Evolutionary conservation across 2,329 filamentous ascomycete genomes (phyloP).

Genomic region (Exophiala calicioides): DNA sequence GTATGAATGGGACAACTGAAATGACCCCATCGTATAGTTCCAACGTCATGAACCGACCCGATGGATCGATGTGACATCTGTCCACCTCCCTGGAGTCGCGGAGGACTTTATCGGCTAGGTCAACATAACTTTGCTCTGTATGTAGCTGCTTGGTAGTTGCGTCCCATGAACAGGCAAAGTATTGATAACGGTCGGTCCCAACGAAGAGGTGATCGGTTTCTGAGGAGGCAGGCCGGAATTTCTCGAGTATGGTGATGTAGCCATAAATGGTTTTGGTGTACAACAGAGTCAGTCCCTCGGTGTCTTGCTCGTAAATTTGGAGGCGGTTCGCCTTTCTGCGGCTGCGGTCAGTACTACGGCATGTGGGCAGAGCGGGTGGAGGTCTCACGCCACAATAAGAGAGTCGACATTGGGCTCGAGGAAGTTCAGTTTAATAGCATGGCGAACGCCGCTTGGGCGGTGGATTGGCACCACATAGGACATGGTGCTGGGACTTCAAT

Average conservation of each 20-base stretch:
- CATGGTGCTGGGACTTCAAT: constrained; percentile 57
- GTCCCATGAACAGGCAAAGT: constrained; percentile 89
- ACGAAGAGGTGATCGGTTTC: constrained; percentile 84
- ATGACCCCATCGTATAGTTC: constrained; percentile 70
- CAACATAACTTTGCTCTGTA: constrained; percentile 60
- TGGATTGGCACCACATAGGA: constrained; percentile 95
- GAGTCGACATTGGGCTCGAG: constrained; percentile 74
- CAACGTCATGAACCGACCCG: constrained; percentile 66
- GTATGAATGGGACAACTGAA: constrained; percentile 63
- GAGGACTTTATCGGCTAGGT: constrained; percentile 61
- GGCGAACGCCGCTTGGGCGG: constrained; percentile 82
- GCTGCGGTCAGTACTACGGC: constrained; percentile 27
- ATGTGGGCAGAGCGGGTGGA: constrained; percentile 3
- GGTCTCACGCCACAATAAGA: constrained; percentile 79
- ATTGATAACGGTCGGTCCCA: constrained; percentile 84
- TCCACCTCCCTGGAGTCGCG: constrained; percentile 80
- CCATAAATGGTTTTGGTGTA: constrained; percentile 77
- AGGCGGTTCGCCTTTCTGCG: constrained; percentile 78
- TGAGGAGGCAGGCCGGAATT: constrained; percentile 72
- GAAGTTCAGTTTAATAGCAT: constrained; percentile 80
- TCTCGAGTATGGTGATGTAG: constrained; percentile 80
- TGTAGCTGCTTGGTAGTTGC: constrained; percentile 52
- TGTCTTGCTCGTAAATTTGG: constrained; percentile 73
- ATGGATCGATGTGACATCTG: constrained; percentile 80
- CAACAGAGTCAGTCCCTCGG: constrained; percentile 65